A percentile compares a stretch with the other conserved stretches of the same genome.
phyloP scores from a whole-genome alignment of 116 monocot species.

The Zostera marina region DNA sequence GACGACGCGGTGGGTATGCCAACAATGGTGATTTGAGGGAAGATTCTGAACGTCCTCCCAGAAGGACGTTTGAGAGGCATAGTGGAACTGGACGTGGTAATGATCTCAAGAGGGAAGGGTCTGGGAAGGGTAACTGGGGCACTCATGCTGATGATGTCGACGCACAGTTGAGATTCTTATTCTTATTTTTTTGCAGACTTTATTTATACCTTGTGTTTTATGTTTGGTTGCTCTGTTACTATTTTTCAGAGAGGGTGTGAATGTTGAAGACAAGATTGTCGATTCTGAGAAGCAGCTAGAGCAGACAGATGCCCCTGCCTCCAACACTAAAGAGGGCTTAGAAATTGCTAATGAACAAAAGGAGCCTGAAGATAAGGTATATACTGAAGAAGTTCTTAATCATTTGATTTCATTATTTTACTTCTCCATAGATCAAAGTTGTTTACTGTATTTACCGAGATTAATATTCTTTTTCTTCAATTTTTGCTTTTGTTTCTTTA shows the following conservation, averaged over 20 bases:
- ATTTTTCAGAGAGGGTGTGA: constrained; percentile 9
- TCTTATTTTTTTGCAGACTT: neutral
- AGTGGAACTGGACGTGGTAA: constrained; percentile 85
- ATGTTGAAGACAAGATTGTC: constrained; percentile 13
- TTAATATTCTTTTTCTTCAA: neutral
- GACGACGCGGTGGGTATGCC: constrained; percentile 36
- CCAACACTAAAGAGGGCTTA: constrained; percentile 13
- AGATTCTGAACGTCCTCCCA: constrained; percentile 21
- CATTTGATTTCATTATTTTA: neutral
- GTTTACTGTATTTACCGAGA: too few species aligned
- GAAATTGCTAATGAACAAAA: constrained; percentile 21
- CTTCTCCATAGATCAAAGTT: neutral
- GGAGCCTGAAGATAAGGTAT: constrained; percentile 37
- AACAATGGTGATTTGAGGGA: constrained; percentile 22
- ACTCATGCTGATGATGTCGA: constrained; percentile 39
- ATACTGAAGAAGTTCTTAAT: too few species aligned
- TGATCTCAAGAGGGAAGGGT: constrained; percentile 77
- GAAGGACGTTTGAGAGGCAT: constrained; percentile 57
- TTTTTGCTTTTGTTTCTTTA: neutral
- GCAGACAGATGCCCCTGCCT: constrained; percentile 6
- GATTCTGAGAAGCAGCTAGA: constrained; percentile 12
- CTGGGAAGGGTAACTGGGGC: constrained; percentile 97
- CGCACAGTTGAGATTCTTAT: constrained; percentile 17
- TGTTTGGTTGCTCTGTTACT: neutral
- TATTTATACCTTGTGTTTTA: neutral